A percentile compares a stretch with the other conserved stretches of the same genome.
These are phyloP conservation scores for Juncus inflexus DNA, from an alignment of 176 grass and related monocot genomes.

Conservation along the genomic window DNA sequence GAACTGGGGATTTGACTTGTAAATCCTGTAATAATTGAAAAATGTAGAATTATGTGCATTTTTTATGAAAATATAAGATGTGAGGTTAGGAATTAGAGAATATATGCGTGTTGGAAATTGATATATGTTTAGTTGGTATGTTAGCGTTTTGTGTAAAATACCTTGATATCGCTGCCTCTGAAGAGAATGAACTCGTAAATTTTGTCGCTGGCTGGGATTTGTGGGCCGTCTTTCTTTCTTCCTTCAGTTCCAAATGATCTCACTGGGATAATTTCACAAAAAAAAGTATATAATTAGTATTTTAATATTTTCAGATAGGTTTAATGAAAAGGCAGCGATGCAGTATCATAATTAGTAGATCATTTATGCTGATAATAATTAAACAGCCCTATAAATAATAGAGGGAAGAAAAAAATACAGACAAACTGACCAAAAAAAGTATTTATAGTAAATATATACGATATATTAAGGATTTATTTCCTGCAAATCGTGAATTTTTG, in stretches of 20 bases:
- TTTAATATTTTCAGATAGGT: background rate
- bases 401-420: too few species aligned
- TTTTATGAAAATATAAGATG: slow-evolving; percentile 4
- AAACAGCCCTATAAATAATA: too few species aligned
- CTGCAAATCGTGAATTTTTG: too few species aligned
- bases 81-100: slow-evolving; percentile 9
- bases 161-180: slow-evolving; percentile 91
- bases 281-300: slow-evolving; percentile 24
- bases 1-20: slow-evolving; percentile 64
- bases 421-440: too few species aligned
- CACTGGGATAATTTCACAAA: slow-evolving; percentile 35
- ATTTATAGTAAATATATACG: too few species aligned
- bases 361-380: too few species aligned
- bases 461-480: too few species aligned
- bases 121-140: background rate
- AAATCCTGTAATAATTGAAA: slow-evolving; percentile 63
- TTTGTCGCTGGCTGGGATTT: slow-evolving; percentile 80
- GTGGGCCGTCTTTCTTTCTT: slow-evolving; percentile 74
- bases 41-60: background rate
- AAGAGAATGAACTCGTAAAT: slow-evolving; percentile 94
- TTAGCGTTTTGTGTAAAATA: slow-evolving; percentile 17
- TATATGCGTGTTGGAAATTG: background rate
- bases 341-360: too few species aligned
- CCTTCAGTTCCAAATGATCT: slow-evolving; percentile 87
- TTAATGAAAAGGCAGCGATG: background rate